Percentiles rank a stretch among this genome's conserved stretches.
Conservation (phyloP, 148 eudicot genomes). For the Rhododendron ovatum region DNA sequence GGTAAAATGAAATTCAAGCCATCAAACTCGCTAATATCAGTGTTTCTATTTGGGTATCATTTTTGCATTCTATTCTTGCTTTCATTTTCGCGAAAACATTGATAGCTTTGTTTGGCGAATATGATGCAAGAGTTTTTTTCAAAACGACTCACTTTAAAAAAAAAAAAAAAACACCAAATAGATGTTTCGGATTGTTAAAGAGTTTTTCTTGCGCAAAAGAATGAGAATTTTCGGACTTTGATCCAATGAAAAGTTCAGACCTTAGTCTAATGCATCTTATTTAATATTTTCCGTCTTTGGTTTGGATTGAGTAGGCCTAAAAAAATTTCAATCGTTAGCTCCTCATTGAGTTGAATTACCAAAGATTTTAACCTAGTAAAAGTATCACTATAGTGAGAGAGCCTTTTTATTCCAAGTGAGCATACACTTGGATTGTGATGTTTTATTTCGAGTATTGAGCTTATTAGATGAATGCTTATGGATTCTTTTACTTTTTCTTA, state of each 20-base stretch:
- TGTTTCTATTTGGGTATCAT: neutral
- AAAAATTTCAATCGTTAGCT: neutral
- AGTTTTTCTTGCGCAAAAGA: neutral
- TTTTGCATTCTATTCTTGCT: neutral
- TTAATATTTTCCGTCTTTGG: neutral
- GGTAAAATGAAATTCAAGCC: slow-evolving; percentile 31
- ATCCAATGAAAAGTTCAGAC: neutral
- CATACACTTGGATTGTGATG: neutral
- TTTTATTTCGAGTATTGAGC: neutral
- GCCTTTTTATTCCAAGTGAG: neutral
- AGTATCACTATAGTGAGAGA: neutral
- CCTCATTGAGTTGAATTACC: neutral
- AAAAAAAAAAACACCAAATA: neutral
- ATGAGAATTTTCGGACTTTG: neutral
- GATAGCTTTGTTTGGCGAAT: neutral
- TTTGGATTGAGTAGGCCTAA: neutral
- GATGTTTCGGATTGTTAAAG: neutral
- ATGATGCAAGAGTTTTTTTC: neutral
- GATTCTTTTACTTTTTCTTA: slow-evolving; percentile 17
- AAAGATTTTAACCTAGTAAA: neutral
- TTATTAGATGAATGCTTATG: slow-evolving; percentile 3
- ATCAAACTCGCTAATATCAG: neutral
- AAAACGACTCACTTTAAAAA: neutral
- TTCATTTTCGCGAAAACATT: neutral
- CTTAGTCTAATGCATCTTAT: neutral